Conservation (phyloP, 768 basidiomycete genomes). For the Dendrothele bispora region DNA sequence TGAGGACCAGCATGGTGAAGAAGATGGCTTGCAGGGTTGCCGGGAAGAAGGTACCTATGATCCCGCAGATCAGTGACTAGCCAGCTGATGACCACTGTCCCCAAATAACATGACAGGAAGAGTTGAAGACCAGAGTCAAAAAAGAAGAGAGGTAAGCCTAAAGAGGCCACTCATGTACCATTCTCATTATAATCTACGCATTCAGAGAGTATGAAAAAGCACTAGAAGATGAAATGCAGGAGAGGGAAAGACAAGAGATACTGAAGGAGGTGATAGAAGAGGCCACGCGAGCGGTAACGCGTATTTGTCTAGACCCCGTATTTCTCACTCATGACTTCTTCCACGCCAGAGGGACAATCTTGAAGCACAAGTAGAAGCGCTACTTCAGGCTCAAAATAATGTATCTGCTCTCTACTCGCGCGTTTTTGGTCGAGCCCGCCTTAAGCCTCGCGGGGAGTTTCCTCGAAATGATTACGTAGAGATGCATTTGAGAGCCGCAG, state of each 20-base stretch:
- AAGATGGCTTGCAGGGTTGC: slow-evolving; percentile 38
- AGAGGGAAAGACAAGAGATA: slow-evolving; percentile 30
- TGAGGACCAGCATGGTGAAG: slow-evolving; percentile 39
- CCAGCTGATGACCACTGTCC: no score
- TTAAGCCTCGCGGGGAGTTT: slow-evolving; percentile 35
- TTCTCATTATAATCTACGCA: not conserved
- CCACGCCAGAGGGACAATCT: slow-evolving; percentile 31
- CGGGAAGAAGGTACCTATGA: no score
- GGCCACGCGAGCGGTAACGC: slow-evolving; percentile 35
- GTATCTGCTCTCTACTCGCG: slow-evolving; percentile 37
- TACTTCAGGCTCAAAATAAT: slow-evolving; percentile 32
- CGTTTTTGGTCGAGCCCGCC: slow-evolving; percentile 44
- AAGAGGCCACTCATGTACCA: not conserved
- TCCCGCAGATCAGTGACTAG: no score
- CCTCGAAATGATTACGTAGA: slow-evolving; percentile 45
- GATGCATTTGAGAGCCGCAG: slow-evolving; percentile 31
- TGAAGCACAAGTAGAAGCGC: slow-evolving; percentile 24
- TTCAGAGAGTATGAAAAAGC: slow-evolving; percentile 46
- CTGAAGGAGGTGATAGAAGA: slow-evolving; percentile 31
- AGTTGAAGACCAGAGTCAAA: slow-evolving; percentile 38
- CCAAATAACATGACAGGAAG: no score
- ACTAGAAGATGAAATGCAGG: slow-evolving; percentile 37
- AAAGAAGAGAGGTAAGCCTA: slow-evolving; percentile 43
- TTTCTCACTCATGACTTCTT: not conserved
- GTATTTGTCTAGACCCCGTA: not conserved